Base-by-base conservation (phyloP, 768 basidiomycete genomes). In the Vishniacozyma victoriae region DNA sequence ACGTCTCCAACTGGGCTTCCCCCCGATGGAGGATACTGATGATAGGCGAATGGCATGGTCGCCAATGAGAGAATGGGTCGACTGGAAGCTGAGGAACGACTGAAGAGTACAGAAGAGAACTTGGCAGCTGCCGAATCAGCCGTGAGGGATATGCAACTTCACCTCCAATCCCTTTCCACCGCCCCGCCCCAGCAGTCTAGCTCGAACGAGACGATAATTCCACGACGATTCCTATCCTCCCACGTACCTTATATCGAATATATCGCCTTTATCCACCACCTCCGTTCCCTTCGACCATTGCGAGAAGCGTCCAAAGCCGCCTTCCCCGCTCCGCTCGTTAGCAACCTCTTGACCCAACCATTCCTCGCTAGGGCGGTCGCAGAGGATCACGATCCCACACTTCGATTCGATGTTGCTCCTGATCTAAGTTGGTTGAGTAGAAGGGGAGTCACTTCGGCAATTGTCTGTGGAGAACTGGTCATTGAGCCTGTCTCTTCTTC, bases 31-130 rank as follows among this genome's bases (percentile, higher is more conserved):
- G n/a, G n/a, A n/a, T n/a, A n/a, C n/a, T n/a, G n/a, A n/a, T n/a
- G n/a, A n/a, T n/a, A 95, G 73, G 93, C 93, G 5, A 97, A 99
- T 69, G 83, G 79, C 5, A 99, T 99, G 95, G 93, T 97, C n/a
- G 89, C 87, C 0, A 86, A 89, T 67, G 93, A 92, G 18, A 80
- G 91, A 14, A 78, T 82, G 51, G 74, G 70, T 14, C 75, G 78
- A 27, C 82, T 84, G 65, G 76, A 53, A 83, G 86, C 76, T 79
- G 72, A 90, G 63, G 78, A 82, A 35, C 86, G 87, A 62, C 81
- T 84, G 1, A 79, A 80, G 50, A 82, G 82, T 25, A 82, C 87
- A 11, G 87, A 93, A 70, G 75, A 77, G 19, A 84, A 87, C 7
- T 70, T 92, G 50, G 82, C 79, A 57, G 80, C 81, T n/a, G 86